Percentiles rank a stretch among this genome's conserved stretches.
Evolutionary conservation across 2,329 filamentous ascomycete genomes (phyloP).

Genomic region (Alternaria dauci): DNA sequence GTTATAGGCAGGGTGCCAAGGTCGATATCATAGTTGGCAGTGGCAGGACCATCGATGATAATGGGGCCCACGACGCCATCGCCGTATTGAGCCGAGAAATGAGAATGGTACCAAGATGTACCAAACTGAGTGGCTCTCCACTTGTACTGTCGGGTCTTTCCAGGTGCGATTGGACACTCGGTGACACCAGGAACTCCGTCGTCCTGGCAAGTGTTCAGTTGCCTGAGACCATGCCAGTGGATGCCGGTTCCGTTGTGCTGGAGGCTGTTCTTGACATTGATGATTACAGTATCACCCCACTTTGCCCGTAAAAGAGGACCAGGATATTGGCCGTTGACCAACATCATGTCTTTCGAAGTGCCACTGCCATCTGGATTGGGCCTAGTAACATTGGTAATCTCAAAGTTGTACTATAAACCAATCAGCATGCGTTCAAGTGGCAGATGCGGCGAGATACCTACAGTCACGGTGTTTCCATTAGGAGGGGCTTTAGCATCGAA

Average conservation of each 20-base stretch:
- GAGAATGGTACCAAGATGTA: conserved; percentile 56
- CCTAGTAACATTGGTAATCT: conserved; percentile 53
- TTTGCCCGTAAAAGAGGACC: conserved; percentile 60
- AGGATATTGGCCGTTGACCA: conserved; percentile 67
- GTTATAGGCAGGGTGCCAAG: conserved; percentile 66
- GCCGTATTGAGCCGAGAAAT: conserved; percentile 55
- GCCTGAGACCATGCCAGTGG: conserved; percentile 61
- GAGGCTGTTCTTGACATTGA: conserved; percentile 52
- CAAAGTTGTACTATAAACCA: conserved; percentile 47
- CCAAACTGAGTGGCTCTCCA: conserved; percentile 63
- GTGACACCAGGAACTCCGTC: conserved; percentile 63
- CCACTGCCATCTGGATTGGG: conserved; percentile 52
- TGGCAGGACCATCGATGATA: conserved; percentile 54
- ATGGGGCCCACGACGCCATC: conserved; percentile 54
- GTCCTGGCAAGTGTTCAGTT: conserved; percentile 52
- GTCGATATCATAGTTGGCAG: conserved; percentile 64
- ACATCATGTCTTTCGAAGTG: conserved; percentile 45
- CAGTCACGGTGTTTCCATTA: conserved; percentile 48
- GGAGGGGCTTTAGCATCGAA: conserved; percentile 56
- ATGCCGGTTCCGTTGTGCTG: conserved; percentile 59
- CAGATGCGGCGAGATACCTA: conserved; percentile 13
- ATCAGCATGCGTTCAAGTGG: conserved; percentile 7
- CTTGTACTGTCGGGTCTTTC: conserved; percentile 63
- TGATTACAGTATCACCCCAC: conserved; percentile 52
- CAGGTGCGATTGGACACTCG: conserved; percentile 74